Base-by-base conservation (phyloP, 2,329 filamentous ascomycete species). In the Monilinia vaccinii-corymbosi region DNA sequence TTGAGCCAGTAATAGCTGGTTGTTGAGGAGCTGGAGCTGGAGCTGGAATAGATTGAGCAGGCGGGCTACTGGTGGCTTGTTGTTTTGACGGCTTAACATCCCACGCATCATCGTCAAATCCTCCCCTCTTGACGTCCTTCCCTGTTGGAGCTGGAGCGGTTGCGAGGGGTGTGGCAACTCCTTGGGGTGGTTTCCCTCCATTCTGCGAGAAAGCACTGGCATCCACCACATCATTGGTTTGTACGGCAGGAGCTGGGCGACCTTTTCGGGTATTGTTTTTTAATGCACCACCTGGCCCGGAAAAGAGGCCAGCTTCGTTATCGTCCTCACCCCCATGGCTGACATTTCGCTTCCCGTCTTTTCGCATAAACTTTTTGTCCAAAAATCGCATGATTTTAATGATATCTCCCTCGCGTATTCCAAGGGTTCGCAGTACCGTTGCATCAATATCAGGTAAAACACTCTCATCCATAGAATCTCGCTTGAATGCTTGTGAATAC, bases 101-200 rank as follows among this genome's bases (percentile, higher is more conserved):
- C 94, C 94, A 99, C 10, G 94, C 94, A 76, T 97, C 91, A 70
- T 97, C 94, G 56, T 99, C 94, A 70, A 97, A 97, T 3, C 90
- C 90, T 61, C 79, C 77, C 46, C 75, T 69, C 40, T 74, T 73
- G 55, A 77, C 76, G 61, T 81, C 79, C 42, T 80, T 76, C 42
- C 75, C 72, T 5, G 74, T 67, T 42, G 83, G 77, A 16, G 76
- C 72, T 50, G 72, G 71, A 32, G 63, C 64, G 9, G 65, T 68
- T 31, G 70, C 65, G 46, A 80, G 71, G 0, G 82, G 76, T 36
- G 81, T 80, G 28, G 77, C 71, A 56, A 77, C 75, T 21, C 73
- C 73, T 44, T 81, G 78, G 40, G 68, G 67, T 13, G 72, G 66
- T 31, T 72, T 72, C 28, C 73, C 71, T 18, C 78, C 77, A 55